Percentiles rank a stretch among this genome's conserved stretches.
These are phyloP conservation scores for Trifolium repens DNA, from an alignment of 306 rosid genomes.

Conservation along the genomic window DNA sequence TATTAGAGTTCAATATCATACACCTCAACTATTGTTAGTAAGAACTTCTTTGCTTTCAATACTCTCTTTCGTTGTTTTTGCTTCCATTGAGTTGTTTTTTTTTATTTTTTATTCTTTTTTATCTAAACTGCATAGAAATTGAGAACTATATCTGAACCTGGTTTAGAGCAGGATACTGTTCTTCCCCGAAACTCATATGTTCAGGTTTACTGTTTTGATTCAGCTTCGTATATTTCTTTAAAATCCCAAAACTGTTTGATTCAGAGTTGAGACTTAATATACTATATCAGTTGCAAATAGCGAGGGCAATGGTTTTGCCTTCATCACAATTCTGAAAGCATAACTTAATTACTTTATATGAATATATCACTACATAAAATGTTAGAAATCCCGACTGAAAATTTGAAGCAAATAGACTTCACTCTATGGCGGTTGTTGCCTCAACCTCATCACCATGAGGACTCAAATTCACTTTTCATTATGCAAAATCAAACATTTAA, in stretches of 20 bases:
- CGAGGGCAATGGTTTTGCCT: neutral
- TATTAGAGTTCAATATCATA: neutral
- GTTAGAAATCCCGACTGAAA: neutral
- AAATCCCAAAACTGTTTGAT: conserved; percentile 2
- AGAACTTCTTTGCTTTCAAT: neutral
- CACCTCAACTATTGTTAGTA: neutral
- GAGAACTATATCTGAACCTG: conserved; percentile 69
- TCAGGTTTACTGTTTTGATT: conserved; percentile 54
- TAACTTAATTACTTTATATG: neutral
- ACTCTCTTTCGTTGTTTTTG: neutral
- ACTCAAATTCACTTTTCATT: neutral
- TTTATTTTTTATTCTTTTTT: neutral
- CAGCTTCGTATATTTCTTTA: conserved; percentile 4
- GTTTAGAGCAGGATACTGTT: conserved; percentile 75
- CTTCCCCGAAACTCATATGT: conserved; percentile 78
- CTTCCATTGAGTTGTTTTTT: neutral
- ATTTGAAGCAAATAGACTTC: neutral
- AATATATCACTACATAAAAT: neutral
- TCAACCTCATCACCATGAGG: neutral
- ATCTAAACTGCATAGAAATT: neutral
- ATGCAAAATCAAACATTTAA: neutral
- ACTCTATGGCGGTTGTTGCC: neutral
- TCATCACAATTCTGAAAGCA: neutral
- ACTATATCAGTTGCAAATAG: neutral
- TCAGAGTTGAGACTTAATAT: conserved; percentile 7